A percentile compares a stretch with the other conserved stretches of the same genome.
phyloP scores from a whole-genome alignment of 164 flowering plant genomes.

The Buxus sempervirens region DNA sequence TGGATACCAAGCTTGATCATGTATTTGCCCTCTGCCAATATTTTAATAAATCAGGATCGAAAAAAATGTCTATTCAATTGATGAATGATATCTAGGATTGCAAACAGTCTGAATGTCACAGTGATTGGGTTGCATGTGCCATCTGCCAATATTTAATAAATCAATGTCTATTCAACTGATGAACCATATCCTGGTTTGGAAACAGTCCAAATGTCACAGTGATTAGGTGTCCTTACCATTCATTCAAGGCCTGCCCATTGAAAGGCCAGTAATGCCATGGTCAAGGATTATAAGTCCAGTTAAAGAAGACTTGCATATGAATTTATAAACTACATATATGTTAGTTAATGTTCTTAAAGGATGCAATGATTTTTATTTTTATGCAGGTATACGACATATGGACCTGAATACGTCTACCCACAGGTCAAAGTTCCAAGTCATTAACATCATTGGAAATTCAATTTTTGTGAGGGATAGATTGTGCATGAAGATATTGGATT shows the following conservation, averaged over 20 bases:
- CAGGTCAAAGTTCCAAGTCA: slow-evolving; percentile 48
- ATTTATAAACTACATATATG: not conserved
- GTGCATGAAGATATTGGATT: not conserved
- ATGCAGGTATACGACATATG: slow-evolving; percentile 77
- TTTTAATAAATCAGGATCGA: too few relatives aligned
- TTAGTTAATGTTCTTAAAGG: slow-evolving; percentile 12
- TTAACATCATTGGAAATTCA: not conserved
- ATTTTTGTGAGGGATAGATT: too few relatives aligned
- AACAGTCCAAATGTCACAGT: not conserved
- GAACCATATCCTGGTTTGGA: not conserved
- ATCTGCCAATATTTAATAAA: too few relatives aligned
- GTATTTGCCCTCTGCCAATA: too few relatives aligned
- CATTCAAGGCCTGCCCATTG: not conserved
- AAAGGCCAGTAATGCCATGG: not conserved
- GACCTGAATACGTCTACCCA: slow-evolving; percentile 74
- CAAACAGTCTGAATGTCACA: too few relatives aligned
- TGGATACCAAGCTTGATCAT: too few relatives aligned
- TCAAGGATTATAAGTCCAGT: not conserved
- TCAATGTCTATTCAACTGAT: too few relatives aligned
- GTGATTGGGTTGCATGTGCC: too few relatives aligned
- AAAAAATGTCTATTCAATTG: not conserved
- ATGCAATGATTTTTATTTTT: slow-evolving; percentile 18
- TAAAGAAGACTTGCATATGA: not conserved
- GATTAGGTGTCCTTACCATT: not conserved
- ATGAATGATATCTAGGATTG: too few relatives aligned